Evolutionary conservation across 2,329 filamentous ascomycete genomes (phyloP).

Genomic region (Cladosporium phlei): DNA sequence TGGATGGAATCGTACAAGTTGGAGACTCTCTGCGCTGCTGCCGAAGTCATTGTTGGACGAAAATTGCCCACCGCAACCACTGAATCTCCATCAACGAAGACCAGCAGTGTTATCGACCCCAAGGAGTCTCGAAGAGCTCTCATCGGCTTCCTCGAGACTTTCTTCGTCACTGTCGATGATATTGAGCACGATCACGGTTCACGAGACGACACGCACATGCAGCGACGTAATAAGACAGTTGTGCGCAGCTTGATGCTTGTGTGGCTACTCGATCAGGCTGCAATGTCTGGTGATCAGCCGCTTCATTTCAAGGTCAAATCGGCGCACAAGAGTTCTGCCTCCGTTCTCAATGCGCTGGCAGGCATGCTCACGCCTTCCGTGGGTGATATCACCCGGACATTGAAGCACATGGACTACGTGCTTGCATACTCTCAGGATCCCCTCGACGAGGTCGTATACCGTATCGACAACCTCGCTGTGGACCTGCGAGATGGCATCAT

Average conservation of each 20-base stretch:
- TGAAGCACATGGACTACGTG: slow-evolving; percentile 55
- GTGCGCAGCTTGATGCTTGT: slow-evolving; percentile 58
- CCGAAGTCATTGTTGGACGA: slow-evolving; percentile 58
- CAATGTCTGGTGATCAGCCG: slow-evolving; percentile 32
- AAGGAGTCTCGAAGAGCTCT: slow-evolving; percentile 20
- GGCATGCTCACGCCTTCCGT: slow-evolving; percentile 54
- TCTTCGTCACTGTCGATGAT: slow-evolving; percentile 57
- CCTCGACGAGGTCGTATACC: slow-evolving; percentile 56
- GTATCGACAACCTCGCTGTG: slow-evolving; percentile 56
- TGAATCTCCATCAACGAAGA: neutral
- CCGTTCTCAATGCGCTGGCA: slow-evolving; percentile 49
- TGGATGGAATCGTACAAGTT: slow-evolving; percentile 57
- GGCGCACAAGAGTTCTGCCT: slow-evolving; percentile 51
- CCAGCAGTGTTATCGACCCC: slow-evolving; percentile 18
- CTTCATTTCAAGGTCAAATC: slow-evolving; percentile 48
- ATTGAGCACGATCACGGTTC: slow-evolving; percentile 23
- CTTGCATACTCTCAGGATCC: slow-evolving; percentile 51
- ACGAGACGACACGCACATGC: neutral
- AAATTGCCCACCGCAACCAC: too few relatives aligned
- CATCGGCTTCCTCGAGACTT: slow-evolving; percentile 49
- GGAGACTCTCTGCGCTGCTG: slow-evolving; percentile 46
- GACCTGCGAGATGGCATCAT: slow-evolving; percentile 59
- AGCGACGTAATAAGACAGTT: slow-evolving; percentile 40
- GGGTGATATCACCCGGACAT: slow-evolving; percentile 52
- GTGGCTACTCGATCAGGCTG: slow-evolving; percentile 54